Evolutionary conservation across 176 grass and related monocot genomes (phyloP).

Genomic region (Oryza coarctata): DNA sequence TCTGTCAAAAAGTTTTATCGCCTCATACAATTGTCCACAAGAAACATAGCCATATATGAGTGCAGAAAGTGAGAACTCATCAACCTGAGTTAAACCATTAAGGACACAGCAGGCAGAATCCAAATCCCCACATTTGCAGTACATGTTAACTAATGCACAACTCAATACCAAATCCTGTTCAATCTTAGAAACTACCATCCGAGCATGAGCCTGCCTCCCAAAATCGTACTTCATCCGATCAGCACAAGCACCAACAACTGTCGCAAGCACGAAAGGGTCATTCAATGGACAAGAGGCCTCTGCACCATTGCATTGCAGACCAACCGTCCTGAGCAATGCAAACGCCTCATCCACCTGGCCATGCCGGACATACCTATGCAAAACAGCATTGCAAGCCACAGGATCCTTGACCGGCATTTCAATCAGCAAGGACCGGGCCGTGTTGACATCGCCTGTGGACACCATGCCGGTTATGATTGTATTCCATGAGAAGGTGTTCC

Average conservation of each 20-base stretch:
- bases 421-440: slow-evolving; percentile 35
- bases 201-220: slow-evolving; percentile 54
- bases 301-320: background rate
- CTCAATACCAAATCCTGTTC: slow-evolving; percentile 52
- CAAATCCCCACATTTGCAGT: slow-evolving; percentile 61
- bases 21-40: slow-evolving; percentile 43
- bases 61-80: slow-evolving; percentile 66
- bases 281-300: slow-evolving; percentile 16
- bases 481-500: slow-evolving; percentile 66
- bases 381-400: slow-evolving; percentile 48
- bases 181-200: slow-evolving; percentile 41
- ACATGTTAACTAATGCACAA: slow-evolving; percentile 67
- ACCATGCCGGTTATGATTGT: slow-evolving; percentile 41
- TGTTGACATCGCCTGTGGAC: slow-evolving; percentile 39
- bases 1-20: slow-evolving; percentile 36
- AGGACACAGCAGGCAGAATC: slow-evolving; percentile 40
- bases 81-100: slow-evolving; percentile 31
- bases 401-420: slow-evolving; percentile 55
- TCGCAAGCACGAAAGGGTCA: slow-evolving; percentile 65
- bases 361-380: slow-evolving; percentile 46
- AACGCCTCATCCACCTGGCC: slow-evolving; percentile 43
- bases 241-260: slow-evolving; percentile 58
- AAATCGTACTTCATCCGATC: slow-evolving; percentile 37
- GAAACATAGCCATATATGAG: slow-evolving; percentile 51
- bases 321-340: slow-evolving; percentile 45